Evolutionary conservation across 1,139 yeast species (phyloP), one percentile per base, ranked within the genome.

Genomic region (Diutina catenulata): DNA sequence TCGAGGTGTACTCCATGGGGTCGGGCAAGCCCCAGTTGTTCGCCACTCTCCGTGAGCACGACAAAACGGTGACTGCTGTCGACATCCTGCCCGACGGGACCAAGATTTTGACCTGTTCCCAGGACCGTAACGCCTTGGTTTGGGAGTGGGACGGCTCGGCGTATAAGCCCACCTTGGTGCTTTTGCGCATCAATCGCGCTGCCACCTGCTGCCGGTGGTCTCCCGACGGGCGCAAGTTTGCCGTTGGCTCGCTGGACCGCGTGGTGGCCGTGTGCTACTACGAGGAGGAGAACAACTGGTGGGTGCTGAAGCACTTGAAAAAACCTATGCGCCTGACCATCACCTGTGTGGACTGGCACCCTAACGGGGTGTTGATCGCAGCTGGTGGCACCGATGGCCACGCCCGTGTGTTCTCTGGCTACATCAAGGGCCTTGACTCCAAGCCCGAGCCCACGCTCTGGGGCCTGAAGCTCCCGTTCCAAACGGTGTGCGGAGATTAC

Each of bases 281-380:
- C 57, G 98, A 93, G 58, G 82, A 72, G 45, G 96, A 88, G 52
- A 91, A 91, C 57, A 95, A 93, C 56, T 93, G 99, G 99, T 93
- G 99, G 99, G 88, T 91, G 39, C 86, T 97, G 16, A 91, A 88
- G 61, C 98, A 91, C 62, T 76, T 93, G 61, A 87, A 87, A 67
- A 86, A 84, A 60, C 96, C 96, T 14, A 69, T 88, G 49, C 80
- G 82, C 55, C 83, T 95, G 9, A 86, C 97, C 32, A 73, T 91
- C 48, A 71, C 91, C 47, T 71, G 83, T 33, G 69, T 91, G 39
- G 81, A 80, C 44, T 93, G 99, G 99, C 98, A 93, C 56, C 91
- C 88, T 42, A 93, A 93, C 59, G 81, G 80, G 48, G 94, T 91
- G 15, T 66, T 93, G 44, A 66, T 93, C 45, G 94, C 94, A 3